These are phyloP conservation scores for Perkinsus chesapeaki DNA, from an alignment of 169 alveolate species.

Conservation along the genomic window DNA sequence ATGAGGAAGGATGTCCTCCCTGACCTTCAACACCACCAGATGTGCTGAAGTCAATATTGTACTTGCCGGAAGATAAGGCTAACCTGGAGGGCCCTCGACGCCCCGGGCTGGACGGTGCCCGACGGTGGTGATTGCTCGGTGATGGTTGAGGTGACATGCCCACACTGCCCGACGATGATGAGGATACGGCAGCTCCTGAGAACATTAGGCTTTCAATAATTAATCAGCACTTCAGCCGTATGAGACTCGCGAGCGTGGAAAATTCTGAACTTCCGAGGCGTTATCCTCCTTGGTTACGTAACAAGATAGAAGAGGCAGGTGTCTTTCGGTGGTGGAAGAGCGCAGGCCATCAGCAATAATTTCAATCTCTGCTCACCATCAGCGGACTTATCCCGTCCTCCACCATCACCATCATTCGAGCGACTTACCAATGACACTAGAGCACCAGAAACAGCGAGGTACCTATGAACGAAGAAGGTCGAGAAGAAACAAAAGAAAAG, in stretches of 20 bases:
- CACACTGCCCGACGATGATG: neutral
- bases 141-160: neutral
- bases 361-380: neutral
- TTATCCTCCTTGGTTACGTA: no score
- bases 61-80: neutral
- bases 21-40: neutral
- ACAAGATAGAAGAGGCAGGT: no score
- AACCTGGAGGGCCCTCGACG: neutral
- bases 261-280: no score
- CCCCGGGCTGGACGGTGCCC: neutral
- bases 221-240: no score
- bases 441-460: neutral
- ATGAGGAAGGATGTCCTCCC: neutral
- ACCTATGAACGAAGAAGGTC: neutral
- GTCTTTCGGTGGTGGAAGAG: no score
- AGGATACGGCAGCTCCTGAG: no score
- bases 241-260: no score
- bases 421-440: neutral
- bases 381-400: neutral
- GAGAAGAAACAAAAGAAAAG: no score
- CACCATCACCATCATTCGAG: neutral
- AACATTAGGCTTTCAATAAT: no score
- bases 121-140: neutral
- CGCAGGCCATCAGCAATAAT: no score
- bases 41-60: neutral